phyloP scores from a whole-genome alignment of 768 basidiomycete genomes.

The Leucocoprinus sp. region DNA sequence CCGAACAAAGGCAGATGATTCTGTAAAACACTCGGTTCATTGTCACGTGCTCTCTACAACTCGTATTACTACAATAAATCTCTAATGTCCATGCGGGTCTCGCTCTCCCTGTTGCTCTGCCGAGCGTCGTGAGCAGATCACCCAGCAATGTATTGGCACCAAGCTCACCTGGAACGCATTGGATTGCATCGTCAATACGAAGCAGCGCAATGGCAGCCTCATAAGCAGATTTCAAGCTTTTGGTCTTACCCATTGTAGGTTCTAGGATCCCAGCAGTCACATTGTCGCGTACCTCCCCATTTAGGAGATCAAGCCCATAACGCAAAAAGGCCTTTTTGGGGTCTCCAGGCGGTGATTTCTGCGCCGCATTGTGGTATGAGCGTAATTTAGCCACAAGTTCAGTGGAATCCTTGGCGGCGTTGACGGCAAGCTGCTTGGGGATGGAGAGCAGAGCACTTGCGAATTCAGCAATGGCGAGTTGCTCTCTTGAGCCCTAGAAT shows the following conservation, averaged over 20 bases:
- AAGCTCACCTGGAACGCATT: slow-evolving; percentile 73
- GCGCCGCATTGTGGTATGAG: slow-evolving; percentile 94
- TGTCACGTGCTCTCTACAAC: slow-evolving; percentile 7
- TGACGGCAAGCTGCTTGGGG: slow-evolving; percentile 94
- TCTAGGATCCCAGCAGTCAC: slow-evolving; percentile 89
- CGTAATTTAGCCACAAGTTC: slow-evolving; percentile 95
- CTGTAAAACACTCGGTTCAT: background rate
- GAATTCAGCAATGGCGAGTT: slow-evolving; percentile 98
- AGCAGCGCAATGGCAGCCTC: slow-evolving; percentile 93
- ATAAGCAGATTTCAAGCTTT: slow-evolving; percentile 93
- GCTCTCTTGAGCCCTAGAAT: slow-evolving; percentile 88
- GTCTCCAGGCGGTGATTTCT: slow-evolving; percentile 85
- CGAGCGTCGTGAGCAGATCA: background rate
- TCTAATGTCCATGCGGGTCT: slow-evolving; percentile 70
- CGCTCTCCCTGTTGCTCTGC: slow-evolving; percentile 65
- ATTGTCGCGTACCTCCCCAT: slow-evolving; percentile 94
- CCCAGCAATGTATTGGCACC: background rate
- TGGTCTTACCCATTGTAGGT: slow-evolving; percentile 95
- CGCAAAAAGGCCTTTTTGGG: slow-evolving; percentile 85
- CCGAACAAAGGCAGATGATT: background rate
- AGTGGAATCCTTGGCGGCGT: slow-evolving; percentile 97
- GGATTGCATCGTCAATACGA: slow-evolving; percentile 94
- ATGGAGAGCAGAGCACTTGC: slow-evolving; percentile 88
- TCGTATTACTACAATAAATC: too few species aligned
- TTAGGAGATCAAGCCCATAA: slow-evolving; percentile 91